Conservation (phyloP, 1,139 yeast genomes). For the Hansenula lynferdii region DNA sequence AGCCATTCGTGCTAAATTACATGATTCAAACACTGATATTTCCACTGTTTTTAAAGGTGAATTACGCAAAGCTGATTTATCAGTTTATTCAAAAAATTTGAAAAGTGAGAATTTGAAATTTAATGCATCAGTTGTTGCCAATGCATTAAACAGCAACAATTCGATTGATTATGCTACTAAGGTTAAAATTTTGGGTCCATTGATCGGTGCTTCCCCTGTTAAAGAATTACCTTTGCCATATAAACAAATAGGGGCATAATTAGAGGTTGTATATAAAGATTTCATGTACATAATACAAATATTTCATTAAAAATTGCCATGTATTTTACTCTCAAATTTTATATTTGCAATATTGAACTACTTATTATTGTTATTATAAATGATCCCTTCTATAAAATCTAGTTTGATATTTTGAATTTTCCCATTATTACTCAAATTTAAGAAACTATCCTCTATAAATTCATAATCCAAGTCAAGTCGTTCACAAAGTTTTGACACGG, state of each 20-base stretch:
- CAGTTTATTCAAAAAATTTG: slow-evolving; percentile 7
- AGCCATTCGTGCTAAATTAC: background rate
- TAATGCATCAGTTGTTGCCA: slow-evolving; percentile 19
- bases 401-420: slow-evolving; percentile 37
- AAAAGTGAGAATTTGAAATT: slow-evolving; percentile 14
- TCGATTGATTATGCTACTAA: slow-evolving; percentile 13
- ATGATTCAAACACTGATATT: slow-evolving; percentile 8
- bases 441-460: slow-evolving; percentile 35
- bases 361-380: slow-evolving; percentile 21
- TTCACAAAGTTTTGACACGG: slow-evolving; percentile 27
- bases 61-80: background rate
- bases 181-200: slow-evolving; percentile 18
- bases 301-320: too few species aligned
- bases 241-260: background rate
- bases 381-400: slow-evolving; percentile 35
- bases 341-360: too few species aligned
- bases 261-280: background rate
- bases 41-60: slow-evolving; percentile 16
- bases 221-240: slow-evolving; percentile 10
- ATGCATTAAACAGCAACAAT: slow-evolving; percentile 16
- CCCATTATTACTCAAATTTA: slow-evolving; percentile 42
- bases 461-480: slow-evolving; percentile 20
- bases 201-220: slow-evolving; percentile 20
- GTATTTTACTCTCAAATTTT: too few species aligned
- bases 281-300: background rate